A percentile compares a stretch with the other conserved stretches of the same genome.
These are phyloP conservation scores for Phylloporus arenicola DNA, from an alignment of 768 basidiomycete genomes.

Conservation along the genomic window DNA sequence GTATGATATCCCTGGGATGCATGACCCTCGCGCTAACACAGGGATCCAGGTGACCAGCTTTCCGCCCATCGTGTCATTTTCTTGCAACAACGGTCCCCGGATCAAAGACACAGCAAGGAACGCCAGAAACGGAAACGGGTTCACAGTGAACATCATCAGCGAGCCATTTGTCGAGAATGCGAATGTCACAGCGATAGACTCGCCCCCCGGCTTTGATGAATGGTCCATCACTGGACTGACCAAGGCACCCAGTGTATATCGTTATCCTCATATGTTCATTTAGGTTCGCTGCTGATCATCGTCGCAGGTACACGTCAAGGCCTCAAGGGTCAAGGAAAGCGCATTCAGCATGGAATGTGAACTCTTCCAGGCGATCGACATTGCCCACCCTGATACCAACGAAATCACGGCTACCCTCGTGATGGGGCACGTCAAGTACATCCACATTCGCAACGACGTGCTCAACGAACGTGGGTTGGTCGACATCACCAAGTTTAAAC, in stretches of 20 bases:
- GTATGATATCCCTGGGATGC: too few species aligned
- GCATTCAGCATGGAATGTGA: slow-evolving; percentile 47
- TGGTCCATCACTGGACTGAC: slow-evolving; percentile 42
- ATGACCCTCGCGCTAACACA: neutral
- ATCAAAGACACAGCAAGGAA: slow-evolving; percentile 43
- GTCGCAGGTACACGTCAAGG: slow-evolving; percentile 34
- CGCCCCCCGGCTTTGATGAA: slow-evolving; percentile 35
- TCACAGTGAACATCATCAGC: slow-evolving; percentile 55
- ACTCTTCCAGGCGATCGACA: slow-evolving; percentile 28
- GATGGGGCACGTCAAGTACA: slow-evolving; percentile 37
- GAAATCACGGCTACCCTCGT: slow-evolving; percentile 30
- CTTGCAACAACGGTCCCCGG: slow-evolving; percentile 13
- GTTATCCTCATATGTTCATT: neutral
- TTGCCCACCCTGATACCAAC: slow-evolving; percentile 30
- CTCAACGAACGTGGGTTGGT: slow-evolving; percentile 33
- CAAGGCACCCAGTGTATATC: slow-evolving; percentile 21
- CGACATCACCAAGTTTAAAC: slow-evolving; percentile 33
- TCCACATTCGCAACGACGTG: slow-evolving; percentile 41
- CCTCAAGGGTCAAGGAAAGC: slow-evolving; percentile 40
- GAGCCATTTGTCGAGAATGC: slow-evolving; percentile 42
- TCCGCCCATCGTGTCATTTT: slow-evolving; percentile 37
- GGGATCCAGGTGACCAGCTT: slow-evolving; percentile 13
- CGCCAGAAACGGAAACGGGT: slow-evolving; percentile 42
- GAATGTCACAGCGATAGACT: slow-evolving; percentile 33
- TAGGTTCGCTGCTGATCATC: neutral